A percentile compares a stretch with the other conserved stretches of the same genome.
These are phyloP conservation scores for Wickerhamomyces xylosicus DNA, from an alignment of 805 yeast genomes.

Conservation along the genomic window DNA sequence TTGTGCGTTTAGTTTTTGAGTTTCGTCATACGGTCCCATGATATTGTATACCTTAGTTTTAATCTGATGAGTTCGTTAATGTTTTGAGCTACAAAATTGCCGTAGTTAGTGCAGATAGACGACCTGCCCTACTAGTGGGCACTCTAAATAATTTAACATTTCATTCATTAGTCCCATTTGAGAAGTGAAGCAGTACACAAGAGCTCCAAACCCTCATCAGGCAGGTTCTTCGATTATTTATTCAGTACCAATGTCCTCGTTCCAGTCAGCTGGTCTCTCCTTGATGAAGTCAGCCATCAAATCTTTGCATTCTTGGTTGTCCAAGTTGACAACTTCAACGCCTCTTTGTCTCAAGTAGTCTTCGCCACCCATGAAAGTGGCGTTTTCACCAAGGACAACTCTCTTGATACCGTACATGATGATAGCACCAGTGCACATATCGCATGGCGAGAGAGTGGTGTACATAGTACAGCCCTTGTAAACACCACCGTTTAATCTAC, in stretches of 20 bases:
- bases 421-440: constrained; percentile 94
- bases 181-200: not conserved
- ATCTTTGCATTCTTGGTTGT: constrained; percentile 51
- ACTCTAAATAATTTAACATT: no score
- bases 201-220: not conserved
- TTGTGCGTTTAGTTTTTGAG: no score
- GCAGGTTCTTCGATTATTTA: constrained; percentile 10
- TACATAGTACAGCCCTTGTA: constrained; percentile 81
- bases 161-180: no score
- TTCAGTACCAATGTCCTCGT: constrained; percentile 62
- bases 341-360: constrained; percentile 58
- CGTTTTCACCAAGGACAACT: constrained; percentile 84
- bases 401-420: constrained; percentile 80
- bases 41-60: no score
- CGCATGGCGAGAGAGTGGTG: constrained; percentile 88
- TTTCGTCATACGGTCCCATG: no score
- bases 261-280: constrained; percentile 73
- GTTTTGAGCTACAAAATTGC: no score
- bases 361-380: constrained; percentile 77
- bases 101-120: no score
- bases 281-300: constrained; percentile 72
- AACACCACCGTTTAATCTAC: constrained; percentile 68
- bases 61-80: no score
- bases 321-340: constrained; percentile 55
- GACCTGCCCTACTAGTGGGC: no score